A percentile compares a stretch with the other conserved stretches of the same genome.
phyloP scores from a whole-genome alignment of 139 green algal genomes.

The Dunaliella primolecta region DNA sequence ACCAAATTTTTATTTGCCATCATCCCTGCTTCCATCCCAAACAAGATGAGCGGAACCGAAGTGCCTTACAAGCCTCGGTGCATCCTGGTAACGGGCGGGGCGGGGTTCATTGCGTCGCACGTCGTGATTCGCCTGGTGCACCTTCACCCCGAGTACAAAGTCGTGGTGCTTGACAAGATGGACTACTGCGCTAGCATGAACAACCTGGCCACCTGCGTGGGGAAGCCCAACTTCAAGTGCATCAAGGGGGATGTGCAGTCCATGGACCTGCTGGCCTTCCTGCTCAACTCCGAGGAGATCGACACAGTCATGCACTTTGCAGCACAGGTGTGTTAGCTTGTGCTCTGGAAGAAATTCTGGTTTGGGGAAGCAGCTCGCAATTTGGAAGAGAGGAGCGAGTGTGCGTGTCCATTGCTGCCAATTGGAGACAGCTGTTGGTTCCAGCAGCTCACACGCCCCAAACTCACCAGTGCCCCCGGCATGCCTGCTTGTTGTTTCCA shows the following conservation, averaged over 20 bases:
- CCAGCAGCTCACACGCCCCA: no score
- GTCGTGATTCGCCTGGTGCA: slow-evolving; percentile 71
- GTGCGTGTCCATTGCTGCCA: no score
- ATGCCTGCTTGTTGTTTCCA: no score
- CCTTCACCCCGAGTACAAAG: slow-evolving; percentile 86
- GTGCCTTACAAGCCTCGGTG: slow-evolving; percentile 63
- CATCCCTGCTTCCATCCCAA: no score
- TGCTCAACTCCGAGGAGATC: slow-evolving; percentile 82
- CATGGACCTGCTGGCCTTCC: slow-evolving; percentile 83
- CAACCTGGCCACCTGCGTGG: slow-evolving; percentile 67
- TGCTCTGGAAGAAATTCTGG: neutral
- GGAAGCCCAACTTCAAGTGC: slow-evolving; percentile 90
- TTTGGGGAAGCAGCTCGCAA: neutral
- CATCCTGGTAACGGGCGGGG: slow-evolving; percentile 87
- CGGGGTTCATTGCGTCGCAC: slow-evolving; percentile 94
- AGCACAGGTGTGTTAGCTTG: slow-evolving; percentile 71
- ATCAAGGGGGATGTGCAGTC: slow-evolving; percentile 92
- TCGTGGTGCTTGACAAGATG: slow-evolving; percentile 93
- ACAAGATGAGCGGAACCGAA: no score
- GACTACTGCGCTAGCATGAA: slow-evolving; percentile 91
- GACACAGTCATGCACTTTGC: slow-evolving; percentile 99
- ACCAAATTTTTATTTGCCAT: no score
- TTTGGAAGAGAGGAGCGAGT: no score
- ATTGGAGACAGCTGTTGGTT: no score
- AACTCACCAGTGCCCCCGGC: no score